A percentile compares a stretch with the other conserved stretches of the same genome.
Evolutionary conservation across 2,329 filamentous ascomycete genomes (phyloP).

Genomic region (Ascochyta rabiei): DNA sequence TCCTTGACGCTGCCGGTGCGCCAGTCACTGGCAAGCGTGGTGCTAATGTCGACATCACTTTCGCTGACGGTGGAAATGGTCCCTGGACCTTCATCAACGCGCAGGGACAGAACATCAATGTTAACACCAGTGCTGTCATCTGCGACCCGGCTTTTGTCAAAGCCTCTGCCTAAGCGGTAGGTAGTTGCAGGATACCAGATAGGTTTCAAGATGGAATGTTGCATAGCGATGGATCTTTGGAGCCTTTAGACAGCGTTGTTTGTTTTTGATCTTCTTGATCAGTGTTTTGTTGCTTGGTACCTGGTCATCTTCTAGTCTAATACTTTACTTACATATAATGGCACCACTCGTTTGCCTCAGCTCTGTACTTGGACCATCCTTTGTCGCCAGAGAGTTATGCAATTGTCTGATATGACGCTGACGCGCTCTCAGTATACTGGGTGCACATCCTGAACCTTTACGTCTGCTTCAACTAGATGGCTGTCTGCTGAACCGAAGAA

Average conservation of each 20-base stretch:
- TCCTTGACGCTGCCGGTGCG: slow-evolving; percentile 13
- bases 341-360: background rate
- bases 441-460: too few relatives aligned
- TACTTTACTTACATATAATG: background rate
- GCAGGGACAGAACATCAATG: background rate
- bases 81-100: slow-evolving; percentile 20
- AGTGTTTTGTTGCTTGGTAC: background rate
- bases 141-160: slow-evolving; percentile 24
- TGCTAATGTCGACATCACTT: slow-evolving; percentile 22
- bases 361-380: background rate
- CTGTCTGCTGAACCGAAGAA: too few relatives aligned
- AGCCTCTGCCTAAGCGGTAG: background rate
- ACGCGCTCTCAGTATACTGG: too few relatives aligned
- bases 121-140: slow-evolving; percentile 18
- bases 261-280: background rate
- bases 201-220: background rate
- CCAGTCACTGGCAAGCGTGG: slow-evolving; percentile 20
- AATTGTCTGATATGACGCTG: too few relatives aligned
- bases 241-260: background rate
- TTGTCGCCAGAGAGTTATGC: too few relatives aligned
- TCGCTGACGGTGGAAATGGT: slow-evolving; percentile 21
- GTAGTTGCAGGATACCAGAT: background rate
- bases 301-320: background rate
- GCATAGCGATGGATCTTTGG: background rate
- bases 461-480: too few relatives aligned